Percentiles rank a stretch among this genome's conserved stretches.
Conservation (phyloP, 192 early-diverging fungal genomes). For the Diversispora epigaea region DNA sequence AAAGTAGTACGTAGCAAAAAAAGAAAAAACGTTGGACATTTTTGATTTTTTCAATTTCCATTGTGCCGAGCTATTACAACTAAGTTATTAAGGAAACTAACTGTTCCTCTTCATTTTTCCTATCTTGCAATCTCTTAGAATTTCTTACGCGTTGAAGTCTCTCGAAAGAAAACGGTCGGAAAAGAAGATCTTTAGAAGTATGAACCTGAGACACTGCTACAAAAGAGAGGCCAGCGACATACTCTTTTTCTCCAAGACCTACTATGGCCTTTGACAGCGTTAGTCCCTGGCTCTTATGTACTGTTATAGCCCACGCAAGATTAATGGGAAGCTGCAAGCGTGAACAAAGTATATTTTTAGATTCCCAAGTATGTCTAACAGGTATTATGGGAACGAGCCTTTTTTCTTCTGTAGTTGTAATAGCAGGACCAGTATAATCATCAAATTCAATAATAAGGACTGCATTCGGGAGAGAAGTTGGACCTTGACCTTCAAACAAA, state of each 20-base stretch:
- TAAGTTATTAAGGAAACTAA: neutral
- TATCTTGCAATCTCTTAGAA: neutral
- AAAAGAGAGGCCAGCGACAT: neutral
- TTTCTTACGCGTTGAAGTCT: neutral
- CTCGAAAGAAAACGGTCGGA: neutral
- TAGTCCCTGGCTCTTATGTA: too few species aligned
- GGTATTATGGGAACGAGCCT: neutral
- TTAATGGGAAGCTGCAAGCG: too few species aligned
- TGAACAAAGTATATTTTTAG: neutral
- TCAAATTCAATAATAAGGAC: slow-evolving; percentile 2
- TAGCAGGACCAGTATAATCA: neutral
- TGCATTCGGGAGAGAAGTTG: neutral
- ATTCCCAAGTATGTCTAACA: neutral
- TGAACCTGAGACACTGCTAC: neutral
- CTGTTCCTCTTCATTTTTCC: neutral
- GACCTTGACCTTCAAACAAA: neutral
- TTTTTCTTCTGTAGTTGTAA: neutral
- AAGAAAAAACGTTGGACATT: too few species aligned
- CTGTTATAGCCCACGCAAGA: too few species aligned
- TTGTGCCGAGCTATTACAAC: too few species aligned
- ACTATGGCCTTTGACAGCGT: too few species aligned
- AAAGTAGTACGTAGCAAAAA: too few species aligned
- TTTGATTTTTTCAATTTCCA: too few species aligned
- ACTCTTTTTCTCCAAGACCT: too few species aligned
- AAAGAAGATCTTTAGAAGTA: neutral